phyloP scores from a whole-genome alignment of 768 basidiomycete genomes.

The Lentinula boryana region DNA sequence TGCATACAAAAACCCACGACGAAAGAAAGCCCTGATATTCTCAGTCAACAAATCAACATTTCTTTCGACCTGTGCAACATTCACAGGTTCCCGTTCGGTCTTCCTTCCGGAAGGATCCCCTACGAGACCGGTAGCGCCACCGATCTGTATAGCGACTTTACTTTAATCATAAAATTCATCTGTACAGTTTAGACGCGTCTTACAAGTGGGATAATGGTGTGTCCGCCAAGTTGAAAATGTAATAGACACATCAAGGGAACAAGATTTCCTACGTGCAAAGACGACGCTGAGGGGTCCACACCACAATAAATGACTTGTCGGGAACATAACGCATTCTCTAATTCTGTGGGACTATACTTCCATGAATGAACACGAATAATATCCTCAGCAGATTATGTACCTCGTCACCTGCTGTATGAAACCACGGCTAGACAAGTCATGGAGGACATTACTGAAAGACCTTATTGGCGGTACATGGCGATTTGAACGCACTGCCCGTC shows the following conservation, averaged over 20 bases:
- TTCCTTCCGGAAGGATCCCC: constrained; percentile 93
- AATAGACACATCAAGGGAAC: constrained; percentile 81
- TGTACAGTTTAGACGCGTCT: constrained; percentile 18
- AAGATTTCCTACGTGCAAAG: constrained; percentile 92
- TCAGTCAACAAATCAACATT: constrained; percentile 63
- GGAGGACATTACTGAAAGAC: constrained; percentile 20
- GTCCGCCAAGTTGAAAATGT: constrained; percentile 86
- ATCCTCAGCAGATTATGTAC: constrained; percentile 14
- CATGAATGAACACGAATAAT: neutral
- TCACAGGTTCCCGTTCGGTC: constrained; percentile 71
- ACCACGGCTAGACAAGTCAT: constrained; percentile 39
- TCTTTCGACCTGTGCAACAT: constrained; percentile 46
- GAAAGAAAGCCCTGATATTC: constrained; percentile 71
- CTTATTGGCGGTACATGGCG: neutral
- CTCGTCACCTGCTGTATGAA: constrained; percentile 44
- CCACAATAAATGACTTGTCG: constrained; percentile 74
- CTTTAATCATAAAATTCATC: neutral
- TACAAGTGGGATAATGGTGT: constrained; percentile 79
- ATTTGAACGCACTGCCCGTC: constrained; percentile 4
- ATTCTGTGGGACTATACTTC: constrained; percentile 31
- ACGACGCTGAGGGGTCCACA: constrained; percentile 86
- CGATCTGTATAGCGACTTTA: constrained; percentile 53
- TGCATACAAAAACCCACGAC: constrained; percentile 58
- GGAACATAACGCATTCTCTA: constrained; percentile 29
- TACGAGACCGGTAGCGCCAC: constrained; percentile 93